A percentile compares a stretch with the other conserved stretches of the same genome.
These are phyloP conservation scores for Tylopilus rubrobrunneus DNA, from an alignment of 768 basidiomycete genomes.

Conservation along the genomic window DNA sequence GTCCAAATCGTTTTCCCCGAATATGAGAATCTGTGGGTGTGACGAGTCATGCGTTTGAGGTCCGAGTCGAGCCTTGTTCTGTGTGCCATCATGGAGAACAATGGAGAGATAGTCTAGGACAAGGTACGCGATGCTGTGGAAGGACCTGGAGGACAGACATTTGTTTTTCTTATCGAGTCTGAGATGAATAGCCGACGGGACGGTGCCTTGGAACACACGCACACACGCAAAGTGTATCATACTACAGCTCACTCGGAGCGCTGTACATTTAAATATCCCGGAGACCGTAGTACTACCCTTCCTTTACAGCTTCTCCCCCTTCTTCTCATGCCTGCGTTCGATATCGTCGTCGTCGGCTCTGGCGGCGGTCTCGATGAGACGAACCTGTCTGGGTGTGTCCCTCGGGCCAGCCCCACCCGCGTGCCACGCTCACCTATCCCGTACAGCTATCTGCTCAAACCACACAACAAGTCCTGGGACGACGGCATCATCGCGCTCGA, in stretches of 20 bases:
- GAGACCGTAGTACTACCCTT: background rate
- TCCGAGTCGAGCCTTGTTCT: background rate
- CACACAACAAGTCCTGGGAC: slow-evolving; percentile 59
- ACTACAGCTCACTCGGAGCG: too few species aligned
- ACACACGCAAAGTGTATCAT: background rate
- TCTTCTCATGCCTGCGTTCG: slow-evolving; percentile 49
- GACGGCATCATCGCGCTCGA: slow-evolving; percentile 84
- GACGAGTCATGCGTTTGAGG: background rate
- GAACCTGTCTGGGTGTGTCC: slow-evolving; percentile 77
- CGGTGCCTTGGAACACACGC: slow-evolving; percentile 14
- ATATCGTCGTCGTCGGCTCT: slow-evolving; percentile 74
- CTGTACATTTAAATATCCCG: background rate
- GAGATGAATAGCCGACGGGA: slow-evolving; percentile 16
- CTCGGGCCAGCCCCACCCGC: background rate
- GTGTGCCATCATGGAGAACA: background rate
- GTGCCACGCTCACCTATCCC: background rate
- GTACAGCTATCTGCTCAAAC: slow-evolving; percentile 83
- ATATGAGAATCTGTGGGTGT: background rate
- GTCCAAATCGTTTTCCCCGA: background rate
- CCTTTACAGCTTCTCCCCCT: background rate
- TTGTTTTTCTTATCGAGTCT: background rate
- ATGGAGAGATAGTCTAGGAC: background rate
- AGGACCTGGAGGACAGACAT: background rate
- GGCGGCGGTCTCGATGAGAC: slow-evolving; percentile 91
- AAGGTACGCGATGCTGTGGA: too few species aligned